phyloP scores from a whole-genome alignment of 2,329 filamentous ascomycete genomes.

The Trichophyton mentagrophytes region DNA sequence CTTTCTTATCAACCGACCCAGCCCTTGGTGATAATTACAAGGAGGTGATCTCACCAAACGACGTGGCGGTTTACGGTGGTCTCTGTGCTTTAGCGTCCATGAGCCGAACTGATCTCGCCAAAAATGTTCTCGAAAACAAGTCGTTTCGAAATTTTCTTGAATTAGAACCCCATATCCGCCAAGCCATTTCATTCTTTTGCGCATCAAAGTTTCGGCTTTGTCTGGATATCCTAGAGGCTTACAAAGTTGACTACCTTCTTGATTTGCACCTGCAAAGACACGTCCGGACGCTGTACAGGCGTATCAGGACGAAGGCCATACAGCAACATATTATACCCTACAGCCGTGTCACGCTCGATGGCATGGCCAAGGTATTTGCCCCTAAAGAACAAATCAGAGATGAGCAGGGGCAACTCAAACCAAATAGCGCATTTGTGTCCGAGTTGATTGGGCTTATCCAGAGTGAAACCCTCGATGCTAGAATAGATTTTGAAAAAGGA shows the following conservation, averaged over 20 bases:
- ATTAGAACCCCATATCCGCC: conserved; percentile 84
- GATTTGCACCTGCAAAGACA: conserved; percentile 75
- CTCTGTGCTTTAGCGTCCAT: conserved; percentile 84
- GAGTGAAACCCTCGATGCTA: conserved; percentile 55
- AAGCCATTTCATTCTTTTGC: conserved; percentile 79
- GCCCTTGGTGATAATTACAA: conserved; percentile 48
- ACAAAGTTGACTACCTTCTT: conserved; percentile 74
- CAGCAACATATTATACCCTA: conserved; percentile 87
- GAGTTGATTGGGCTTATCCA: conserved; percentile 74
- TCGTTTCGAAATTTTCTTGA: conserved; percentile 80
- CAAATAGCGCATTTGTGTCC: conserved; percentile 27
- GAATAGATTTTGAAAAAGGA: conserved; percentile 72
- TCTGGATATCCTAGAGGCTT: conserved; percentile 66
- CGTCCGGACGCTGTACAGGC: conserved; percentile 54
- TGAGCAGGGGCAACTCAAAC: conserved; percentile 18
- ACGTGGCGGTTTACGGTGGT: conserved; percentile 83
- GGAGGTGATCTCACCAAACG: conserved; percentile 66
- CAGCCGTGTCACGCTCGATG: conserved; percentile 68
- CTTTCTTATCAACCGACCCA: conserved; percentile 55
- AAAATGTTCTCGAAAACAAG: conserved; percentile 62
- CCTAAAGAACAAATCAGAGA: conserved; percentile 49
- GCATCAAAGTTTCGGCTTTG: conserved; percentile 81
- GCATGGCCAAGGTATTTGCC: conserved; percentile 65
- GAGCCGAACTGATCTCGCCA: conserved; percentile 63
- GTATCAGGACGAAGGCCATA: conserved; percentile 81